Percentiles rank a stretch among this genome's conserved stretches.
Conservation (phyloP, 2,329 filamentous ascomycete genomes). For the Cytospora piceicola region DNA sequence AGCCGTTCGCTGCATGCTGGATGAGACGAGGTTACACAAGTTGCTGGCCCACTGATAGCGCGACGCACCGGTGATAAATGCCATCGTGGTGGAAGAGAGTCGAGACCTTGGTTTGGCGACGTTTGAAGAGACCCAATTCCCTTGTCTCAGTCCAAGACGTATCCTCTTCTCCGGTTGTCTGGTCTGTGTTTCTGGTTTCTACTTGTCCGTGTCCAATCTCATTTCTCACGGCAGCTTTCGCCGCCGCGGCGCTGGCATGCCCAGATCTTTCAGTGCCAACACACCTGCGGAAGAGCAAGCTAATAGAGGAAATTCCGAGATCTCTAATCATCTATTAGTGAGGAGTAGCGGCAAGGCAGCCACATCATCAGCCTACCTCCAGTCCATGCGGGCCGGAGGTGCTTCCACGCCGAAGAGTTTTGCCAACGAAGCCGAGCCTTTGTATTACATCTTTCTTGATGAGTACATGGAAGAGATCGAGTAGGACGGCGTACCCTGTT, state of each 20-base stretch:
- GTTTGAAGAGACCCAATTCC: neutral
- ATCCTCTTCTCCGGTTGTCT: neutral
- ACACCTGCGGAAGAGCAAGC: slow-evolving; percentile 8
- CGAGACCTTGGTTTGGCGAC: neutral
- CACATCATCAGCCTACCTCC: slow-evolving; percentile 20
- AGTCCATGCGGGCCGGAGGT: neutral
- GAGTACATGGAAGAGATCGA: slow-evolving; percentile 23
- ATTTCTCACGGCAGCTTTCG: slow-evolving; percentile 4
- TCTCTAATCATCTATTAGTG: slow-evolving; percentile 16
- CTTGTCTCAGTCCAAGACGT: neutral
- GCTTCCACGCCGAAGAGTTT: neutral
- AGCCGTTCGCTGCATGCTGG: neutral
- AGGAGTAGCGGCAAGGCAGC: slow-evolving; percentile 15
- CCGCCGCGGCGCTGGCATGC: neutral
- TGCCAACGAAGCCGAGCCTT: slow-evolving; percentile 2
- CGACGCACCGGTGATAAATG: too few species aligned
- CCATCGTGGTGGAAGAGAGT: neutral
- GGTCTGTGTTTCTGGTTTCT: neutral
- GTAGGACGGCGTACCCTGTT: slow-evolving; percentile 9
- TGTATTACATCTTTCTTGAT: slow-evolving; percentile 8
- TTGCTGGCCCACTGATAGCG: neutral
- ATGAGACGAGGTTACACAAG: neutral
- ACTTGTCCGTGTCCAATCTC: neutral
- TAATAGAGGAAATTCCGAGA: slow-evolving; percentile 16
- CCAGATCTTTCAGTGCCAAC: neutral